Evolutionary conservation across 2,329 filamentous ascomycete species (phyloP).

Genomic region (Seiridium cupressi): DNA sequence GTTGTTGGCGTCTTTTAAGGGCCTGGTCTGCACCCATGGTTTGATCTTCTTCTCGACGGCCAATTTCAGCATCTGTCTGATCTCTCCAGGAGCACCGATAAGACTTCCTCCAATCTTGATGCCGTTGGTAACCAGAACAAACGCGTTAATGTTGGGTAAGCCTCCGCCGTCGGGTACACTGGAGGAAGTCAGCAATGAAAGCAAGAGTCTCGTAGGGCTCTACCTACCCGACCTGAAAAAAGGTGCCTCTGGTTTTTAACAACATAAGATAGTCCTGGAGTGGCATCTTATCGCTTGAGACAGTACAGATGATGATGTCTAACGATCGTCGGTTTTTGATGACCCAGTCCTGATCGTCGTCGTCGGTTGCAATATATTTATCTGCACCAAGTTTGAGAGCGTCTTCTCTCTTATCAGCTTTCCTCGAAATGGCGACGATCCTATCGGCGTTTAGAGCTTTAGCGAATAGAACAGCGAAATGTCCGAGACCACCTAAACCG

Average conservation of each 20-base stretch:
- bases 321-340: conserved; percentile 8
- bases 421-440: conserved; percentile 12
- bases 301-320: conserved; percentile 12
- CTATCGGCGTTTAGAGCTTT: conserved; percentile 11
- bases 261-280: conserved; percentile 8
- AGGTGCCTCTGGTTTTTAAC: conserved; percentile 10
- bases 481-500: conserved; percentile 11
- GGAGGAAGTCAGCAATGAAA: neutral
- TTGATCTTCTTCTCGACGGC: conserved; percentile 57
- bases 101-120: conserved; percentile 46
- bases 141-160: conserved; percentile 48
- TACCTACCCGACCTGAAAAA: conserved; percentile 12
- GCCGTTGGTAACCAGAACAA: conserved; percentile 56
- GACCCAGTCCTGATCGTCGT: conserved; percentile 11
- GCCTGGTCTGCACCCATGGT: conserved; percentile 54
- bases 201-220: neutral
- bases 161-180: conserved; percentile 55
- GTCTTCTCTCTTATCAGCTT: conserved; percentile 10
- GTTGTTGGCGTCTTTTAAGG: conserved; percentile 58
- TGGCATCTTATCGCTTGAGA: conserved; percentile 13
- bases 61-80: conserved; percentile 60
- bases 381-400: conserved; percentile 13
- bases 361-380: conserved; percentile 12
- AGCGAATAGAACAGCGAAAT: conserved; percentile 13
- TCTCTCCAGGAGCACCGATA: conserved; percentile 53